Percentiles rank a stretch among this genome's conserved stretches.
Conservation (phyloP, 2,329 filamentous ascomycete genomes). For the Curvularia verruculosa region DNA sequence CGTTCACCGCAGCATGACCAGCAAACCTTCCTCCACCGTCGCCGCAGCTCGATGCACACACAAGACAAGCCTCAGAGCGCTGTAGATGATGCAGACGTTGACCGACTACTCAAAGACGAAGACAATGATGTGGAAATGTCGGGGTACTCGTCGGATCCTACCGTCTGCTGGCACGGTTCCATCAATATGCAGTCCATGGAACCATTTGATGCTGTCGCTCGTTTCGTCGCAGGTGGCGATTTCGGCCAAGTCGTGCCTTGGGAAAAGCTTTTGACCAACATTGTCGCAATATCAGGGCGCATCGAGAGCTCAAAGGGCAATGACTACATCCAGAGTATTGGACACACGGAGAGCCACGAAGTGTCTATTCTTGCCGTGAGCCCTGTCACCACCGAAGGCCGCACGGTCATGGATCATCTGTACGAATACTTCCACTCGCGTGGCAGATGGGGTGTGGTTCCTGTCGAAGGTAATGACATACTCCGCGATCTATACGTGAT, state of each 20-base stretch:
- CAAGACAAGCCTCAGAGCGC: slow-evolving; percentile 58
- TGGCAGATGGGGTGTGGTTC: slow-evolving; percentile 83
- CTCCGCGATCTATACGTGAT: slow-evolving; percentile 92
- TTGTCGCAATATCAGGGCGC: slow-evolving; percentile 74
- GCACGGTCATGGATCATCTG: slow-evolving; percentile 72
- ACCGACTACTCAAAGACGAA: slow-evolving; percentile 83
- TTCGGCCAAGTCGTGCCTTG: slow-evolving; percentile 71
- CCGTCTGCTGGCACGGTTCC: slow-evolving; percentile 61
- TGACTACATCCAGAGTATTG: slow-evolving; percentile 86
- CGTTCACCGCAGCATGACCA: slow-evolving; percentile 69
- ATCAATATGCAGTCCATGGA: slow-evolving; percentile 74
- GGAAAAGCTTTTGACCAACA: slow-evolving; percentile 74
- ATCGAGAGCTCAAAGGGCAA: slow-evolving; percentile 84
- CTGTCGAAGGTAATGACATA: slow-evolving; percentile 67
- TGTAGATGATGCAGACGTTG: slow-evolving; percentile 84
- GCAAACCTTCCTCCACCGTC: slow-evolving; percentile 56
- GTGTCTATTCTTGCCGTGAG: slow-evolving; percentile 79
- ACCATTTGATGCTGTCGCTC: slow-evolving; percentile 76
- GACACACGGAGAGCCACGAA: slow-evolving; percentile 82
- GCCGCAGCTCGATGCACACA: slow-evolving; percentile 56
- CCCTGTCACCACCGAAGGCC: slow-evolving; percentile 63
- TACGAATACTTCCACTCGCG: slow-evolving; percentile 86
- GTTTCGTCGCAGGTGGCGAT: slow-evolving; percentile 83
- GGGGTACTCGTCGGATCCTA: slow-evolving; percentile 70
- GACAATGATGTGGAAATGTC: slow-evolving; percentile 82